Conservation (phyloP, 805 yeast genomes). For the Torulaspora delbrueckii region DNA sequence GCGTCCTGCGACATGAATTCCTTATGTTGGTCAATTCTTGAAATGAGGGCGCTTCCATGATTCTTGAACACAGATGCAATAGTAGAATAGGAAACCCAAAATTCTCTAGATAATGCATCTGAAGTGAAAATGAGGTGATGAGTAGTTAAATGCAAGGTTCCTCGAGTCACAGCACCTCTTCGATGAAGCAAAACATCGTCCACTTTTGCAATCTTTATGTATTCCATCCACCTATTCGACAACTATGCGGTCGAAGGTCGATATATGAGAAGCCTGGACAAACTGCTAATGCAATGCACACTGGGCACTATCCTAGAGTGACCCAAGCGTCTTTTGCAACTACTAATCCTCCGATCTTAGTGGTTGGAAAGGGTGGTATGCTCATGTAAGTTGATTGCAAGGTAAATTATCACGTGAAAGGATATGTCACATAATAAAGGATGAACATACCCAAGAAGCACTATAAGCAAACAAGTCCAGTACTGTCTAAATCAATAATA, state of each 20-base stretch:
- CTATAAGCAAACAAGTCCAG: too few relatives aligned
- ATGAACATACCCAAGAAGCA: too few relatives aligned
- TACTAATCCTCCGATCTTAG: not conserved
- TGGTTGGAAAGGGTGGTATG: not conserved
- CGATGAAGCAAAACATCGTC: slow-evolving; percentile 51
- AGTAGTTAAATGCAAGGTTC: slow-evolving; percentile 64
- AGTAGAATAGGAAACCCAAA: slow-evolving; percentile 90
- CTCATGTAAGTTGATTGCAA: not conserved
- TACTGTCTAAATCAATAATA: too few relatives aligned
- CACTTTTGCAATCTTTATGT: slow-evolving; percentile 50
- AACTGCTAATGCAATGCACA: not conserved
- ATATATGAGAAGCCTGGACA: not conserved
- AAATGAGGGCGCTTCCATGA: slow-evolving; percentile 46
- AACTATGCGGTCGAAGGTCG: not conserved
- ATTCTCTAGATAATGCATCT: slow-evolving; percentile 46
- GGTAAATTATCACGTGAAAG: not conserved
- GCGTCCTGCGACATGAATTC: not conserved
- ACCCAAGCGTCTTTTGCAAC: not conserved
- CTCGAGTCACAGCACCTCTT: slow-evolving; percentile 51
- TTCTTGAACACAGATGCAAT: slow-evolving; percentile 56
- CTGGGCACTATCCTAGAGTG: not conserved
- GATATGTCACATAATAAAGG: too few relatives aligned
- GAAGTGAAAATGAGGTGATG: slow-evolving; percentile 68
- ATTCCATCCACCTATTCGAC: slow-evolving; percentile 42
- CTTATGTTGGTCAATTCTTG: slow-evolving; percentile 18